Base-by-base conservation (phyloP, 2,329 filamentous ascomycete genomes). In the Falciphora oryzae region DNA sequence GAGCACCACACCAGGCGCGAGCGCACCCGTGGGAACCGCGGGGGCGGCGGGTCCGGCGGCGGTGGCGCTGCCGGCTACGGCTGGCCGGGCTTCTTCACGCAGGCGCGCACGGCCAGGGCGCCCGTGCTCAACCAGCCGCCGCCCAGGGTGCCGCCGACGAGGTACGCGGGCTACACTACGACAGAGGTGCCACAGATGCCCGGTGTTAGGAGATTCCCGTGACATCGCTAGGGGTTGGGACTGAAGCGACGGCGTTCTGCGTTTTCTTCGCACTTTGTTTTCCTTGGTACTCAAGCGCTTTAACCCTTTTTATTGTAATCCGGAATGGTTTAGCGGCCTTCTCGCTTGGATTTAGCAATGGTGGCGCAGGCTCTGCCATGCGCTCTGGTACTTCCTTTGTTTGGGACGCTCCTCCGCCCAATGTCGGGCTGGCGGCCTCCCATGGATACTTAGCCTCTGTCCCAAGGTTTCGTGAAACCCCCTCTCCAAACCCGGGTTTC, bases 101-200 rank as follows among this genome's bases (percentile, higher is more conserved):
- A n/a, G n/a, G n/a, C n/a, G 31, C 35, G 13, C 25, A 16, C 7
- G 6, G 10, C 32, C 14, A 32, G 35, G 32, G 32, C 50, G 31
- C 58, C 66, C 18, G 65, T 65, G 10, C 59, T 69, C 6, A 68
- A 70, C 60, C 57, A 64, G 64, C 65, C 67, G 8, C 68, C 66
- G 27, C 59, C 64, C 38, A 63, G 64, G 7, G 64, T 68, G 10
- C 67, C 67, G 25, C 68, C 69, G 6, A 67, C 68, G 13, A 63
- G 61, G 61, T 28, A 57, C 31, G 22, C 61, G 61, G 61, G 53
- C 25, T 63, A 57, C 50, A 63, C 61, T 2, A 44, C 53, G n/a
- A 57, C 44, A 3, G 61, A 44, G 22, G 8, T 18, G 29, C 44
- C 61, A 53, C 61, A 63, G 50, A 63, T 63, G 11, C 28, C 28